phyloP scores from a whole-genome alignment of 2,329 filamentous ascomycete species.

The Penicillium sp. region DNA sequence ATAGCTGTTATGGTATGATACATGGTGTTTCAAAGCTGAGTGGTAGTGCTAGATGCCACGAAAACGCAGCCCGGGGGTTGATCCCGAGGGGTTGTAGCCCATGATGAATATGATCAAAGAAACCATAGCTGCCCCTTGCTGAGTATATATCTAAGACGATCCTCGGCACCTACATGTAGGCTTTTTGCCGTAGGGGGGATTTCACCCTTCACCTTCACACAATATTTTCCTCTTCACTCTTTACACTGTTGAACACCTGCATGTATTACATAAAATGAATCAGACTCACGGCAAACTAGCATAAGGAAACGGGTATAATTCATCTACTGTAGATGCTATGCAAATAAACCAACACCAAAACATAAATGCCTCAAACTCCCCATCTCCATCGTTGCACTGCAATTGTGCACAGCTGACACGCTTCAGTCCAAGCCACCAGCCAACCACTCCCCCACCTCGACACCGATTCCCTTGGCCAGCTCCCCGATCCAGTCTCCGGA shows the following conservation, averaged over 20 bases:
- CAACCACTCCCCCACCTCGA: slow-evolving; percentile 45
- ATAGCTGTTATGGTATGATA: background rate
- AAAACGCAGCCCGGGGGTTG: background rate
- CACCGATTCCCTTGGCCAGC: slow-evolving; percentile 42
- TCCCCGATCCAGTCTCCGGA: slow-evolving; percentile 46
- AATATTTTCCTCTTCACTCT: too few species aligned
- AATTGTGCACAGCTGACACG: background rate
- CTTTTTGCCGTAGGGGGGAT: too few species aligned
- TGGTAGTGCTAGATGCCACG: too few species aligned
- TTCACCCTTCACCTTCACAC: too few species aligned
- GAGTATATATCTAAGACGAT: too few species aligned
- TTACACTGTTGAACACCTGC: too few species aligned
- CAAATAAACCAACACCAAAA: slow-evolving; percentile 4
- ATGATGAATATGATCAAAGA: too few species aligned
- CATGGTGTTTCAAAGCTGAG: background rate
- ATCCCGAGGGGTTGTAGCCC: too few species aligned
- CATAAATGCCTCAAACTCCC: background rate
- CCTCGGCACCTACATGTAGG: too few species aligned
- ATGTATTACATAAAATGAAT: background rate
- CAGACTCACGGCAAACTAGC: background rate
- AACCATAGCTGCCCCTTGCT: too few species aligned
- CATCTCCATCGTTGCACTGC: slow-evolving; percentile 1
- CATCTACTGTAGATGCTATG: slow-evolving; percentile 4
- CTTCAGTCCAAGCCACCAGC: slow-evolving; percentile 37
- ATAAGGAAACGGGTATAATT: slow-evolving; percentile 13